phyloP scores from a whole-genome alignment of 2,329 filamentous ascomycete genomes.

The Neobulgaria alba region DNA sequence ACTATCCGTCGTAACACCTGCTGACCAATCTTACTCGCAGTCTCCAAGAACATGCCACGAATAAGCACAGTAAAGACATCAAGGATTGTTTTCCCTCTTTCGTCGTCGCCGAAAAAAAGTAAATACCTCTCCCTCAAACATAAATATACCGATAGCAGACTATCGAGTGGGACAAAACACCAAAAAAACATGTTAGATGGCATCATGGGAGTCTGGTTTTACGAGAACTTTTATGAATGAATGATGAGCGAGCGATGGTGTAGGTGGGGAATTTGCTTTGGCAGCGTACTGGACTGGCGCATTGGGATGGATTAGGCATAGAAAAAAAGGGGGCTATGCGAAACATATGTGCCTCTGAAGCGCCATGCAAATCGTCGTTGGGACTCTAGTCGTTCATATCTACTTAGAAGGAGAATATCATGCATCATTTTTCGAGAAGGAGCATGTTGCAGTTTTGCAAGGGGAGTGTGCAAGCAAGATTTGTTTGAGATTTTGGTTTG shows the following conservation, averaged over 20 bases:
- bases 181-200: too few species aligned
- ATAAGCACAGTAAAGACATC: constrained; percentile 69
- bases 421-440: neutral
- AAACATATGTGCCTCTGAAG: constrained; percentile 13
- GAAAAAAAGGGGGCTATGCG: constrained; percentile 8
- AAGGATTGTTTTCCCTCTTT: constrained; percentile 61
- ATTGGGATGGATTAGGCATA: constrained; percentile 14
- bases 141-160: too few species aligned
- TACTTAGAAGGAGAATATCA: neutral
- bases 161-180: too few species aligned
- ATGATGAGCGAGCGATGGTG: constrained; percentile 1
- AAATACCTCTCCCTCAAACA: too few species aligned
- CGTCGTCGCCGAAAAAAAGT: constrained; percentile 13
- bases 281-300: constrained; percentile 21
- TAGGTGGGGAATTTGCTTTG: constrained; percentile 6
- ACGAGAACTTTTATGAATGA: constrained; percentile 5
- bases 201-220: too few species aligned
- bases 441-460: too few species aligned
- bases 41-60: constrained; percentile 61
- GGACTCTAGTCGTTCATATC: neutral
- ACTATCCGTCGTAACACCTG: neutral
- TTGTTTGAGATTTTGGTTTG: neutral
- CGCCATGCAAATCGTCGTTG: neutral
- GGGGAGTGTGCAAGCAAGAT: too few species aligned
- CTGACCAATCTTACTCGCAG: constrained; percentile 35